Base-by-base conservation (phyloP, 108 stramenopile species). In the Parmales sp. region DNA sequence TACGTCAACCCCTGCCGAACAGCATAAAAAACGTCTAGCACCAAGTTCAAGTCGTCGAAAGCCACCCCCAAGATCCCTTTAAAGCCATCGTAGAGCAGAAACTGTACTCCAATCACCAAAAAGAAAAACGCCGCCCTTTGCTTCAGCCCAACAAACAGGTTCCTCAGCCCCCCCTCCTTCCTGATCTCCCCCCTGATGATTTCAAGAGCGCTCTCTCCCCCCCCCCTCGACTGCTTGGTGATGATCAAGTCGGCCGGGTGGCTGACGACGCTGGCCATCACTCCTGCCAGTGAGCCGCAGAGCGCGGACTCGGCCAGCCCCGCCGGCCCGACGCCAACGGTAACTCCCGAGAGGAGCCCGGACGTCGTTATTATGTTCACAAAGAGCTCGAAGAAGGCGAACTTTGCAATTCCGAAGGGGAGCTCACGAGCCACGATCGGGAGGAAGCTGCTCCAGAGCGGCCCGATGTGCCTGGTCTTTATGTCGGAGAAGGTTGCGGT, bases 231-330 rank as follows among this genome's bases (percentile, higher is more conserved):
- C 37, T 81, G 83, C 6, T 86, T 74, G 19, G 91, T 92, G 11
- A 92, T 76, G 29, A 92, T 87, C n/a, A 92, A 74, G 78, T 92
- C 91, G 6, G 88, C 88, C 0, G 91, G 91, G 41, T 92, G 91
- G 49, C 78, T 79, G 1, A 92, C 83, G 60, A 88, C 45, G 8
- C 88, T 88, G 20, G 87, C 87, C 8, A 88, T 86, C 9, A 92
- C 71, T 1, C 88, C 91, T 43, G 88, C 88, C 50, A 88, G 37
- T 20, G 88, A 87, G 23, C 91, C 91, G 16, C 87, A 63, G 22
- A 86, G 54, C 13, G 91, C 91, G 3, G 91, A 92, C 4, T 90
- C 64, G 8, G 77, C 49, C 34, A 92, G 66, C 7, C 91, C 91
- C 19, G 69, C 63, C 8, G 77, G 54, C 28, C 91, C 91, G 19